Base-by-base conservation (phyloP, 192 early-diverging fungal genomes). In the Chytriomyces sp. region DNA sequence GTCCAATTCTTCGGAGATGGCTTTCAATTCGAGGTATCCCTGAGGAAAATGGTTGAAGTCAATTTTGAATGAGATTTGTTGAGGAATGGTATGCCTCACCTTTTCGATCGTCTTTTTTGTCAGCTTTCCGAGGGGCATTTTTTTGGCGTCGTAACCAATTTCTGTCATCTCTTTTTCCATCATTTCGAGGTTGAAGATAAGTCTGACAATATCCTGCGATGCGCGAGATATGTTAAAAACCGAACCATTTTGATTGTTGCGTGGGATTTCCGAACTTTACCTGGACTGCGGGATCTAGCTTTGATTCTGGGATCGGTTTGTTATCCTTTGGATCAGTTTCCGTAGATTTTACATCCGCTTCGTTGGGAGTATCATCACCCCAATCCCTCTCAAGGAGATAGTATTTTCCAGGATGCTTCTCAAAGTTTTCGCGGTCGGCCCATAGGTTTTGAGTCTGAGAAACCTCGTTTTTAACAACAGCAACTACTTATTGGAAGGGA, bases 61-160 rank as follows among this genome's bases (percentile, higher is more conserved):
- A 68, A 18, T 20, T 16, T 16, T 47, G 46, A 3, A 26, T 28
- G 11, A 0, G n/a, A 64, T 23, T 13, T 64, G 35, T 35, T 35
- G 35, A 35, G 35, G 35, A 35, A 35, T 35, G 35, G 35, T 35
- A 3, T 35, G 35, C n/a, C 46, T 68, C 26, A 63, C 84, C 79
- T 86, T 76, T 26, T 88, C 79, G 57, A 94, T 88, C 9, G 85
- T 87, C 0, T 68, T 72, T 69, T 92, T 90, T 45, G 87, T 89
- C 6, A 94, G 82, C 71, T 94, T 91, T 45, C 93, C 93, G 6
- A 94, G 80, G 6, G 93, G 93, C 83, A 94, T 85, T 78, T 91
- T 92, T 44, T 90, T 85, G 45, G 90, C 82, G 73, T 93, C 89
- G 72, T 92, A 92, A 53, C 91, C 92, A 60, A 94, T 87, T 64